phyloP scores from a whole-genome alignment of 1,284 basidiomycete genomes.

The Cerioporus squamosus region DNA sequence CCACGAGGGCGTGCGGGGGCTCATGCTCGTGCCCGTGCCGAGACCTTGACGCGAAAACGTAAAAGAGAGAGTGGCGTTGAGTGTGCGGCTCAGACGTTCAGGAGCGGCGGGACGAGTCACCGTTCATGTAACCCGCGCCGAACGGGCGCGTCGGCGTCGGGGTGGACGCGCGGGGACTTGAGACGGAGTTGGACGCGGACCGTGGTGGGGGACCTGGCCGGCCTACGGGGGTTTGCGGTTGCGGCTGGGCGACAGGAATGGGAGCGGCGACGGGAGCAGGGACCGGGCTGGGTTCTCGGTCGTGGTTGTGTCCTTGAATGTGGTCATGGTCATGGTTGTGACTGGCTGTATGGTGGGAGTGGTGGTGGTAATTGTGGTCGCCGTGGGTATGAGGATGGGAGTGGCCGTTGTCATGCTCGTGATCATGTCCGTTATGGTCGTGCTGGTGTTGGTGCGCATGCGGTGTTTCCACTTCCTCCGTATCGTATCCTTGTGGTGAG shows the following conservation, averaged over 20 bases:
- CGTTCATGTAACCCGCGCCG: slow-evolving; percentile 37
- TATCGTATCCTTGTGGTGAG: slow-evolving; percentile 13
- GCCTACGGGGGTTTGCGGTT: slow-evolving; percentile 19
- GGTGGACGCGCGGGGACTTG: slow-evolving; percentile 28
- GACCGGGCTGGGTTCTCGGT: slow-evolving; percentile 3
- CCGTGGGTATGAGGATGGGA: neutral
- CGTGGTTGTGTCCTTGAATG: slow-evolving; percentile 17
- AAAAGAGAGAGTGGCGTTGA: slow-evolving; percentile 19
- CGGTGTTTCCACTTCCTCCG: slow-evolving; percentile 19
- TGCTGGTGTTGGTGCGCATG: slow-evolving; percentile 28
- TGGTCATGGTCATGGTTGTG: slow-evolving; percentile 23
- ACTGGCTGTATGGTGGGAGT: slow-evolving; percentile 3
- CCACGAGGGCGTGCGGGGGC: slow-evolving; percentile 36
- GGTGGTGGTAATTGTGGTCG: neutral
- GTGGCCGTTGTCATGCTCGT: slow-evolving; percentile 9
- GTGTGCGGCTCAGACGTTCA: slow-evolving; percentile 24
- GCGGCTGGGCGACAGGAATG: slow-evolving; percentile 6
- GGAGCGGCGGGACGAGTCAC: slow-evolving; percentile 34
- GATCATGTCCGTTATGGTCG: slow-evolving; percentile 7
- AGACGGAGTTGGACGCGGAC: slow-evolving; percentile 12
- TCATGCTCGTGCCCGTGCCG: slow-evolving; percentile 27
- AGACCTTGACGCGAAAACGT: slow-evolving; percentile 26
- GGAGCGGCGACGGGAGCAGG: slow-evolving; percentile 2
- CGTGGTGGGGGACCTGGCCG: slow-evolving; percentile 14
- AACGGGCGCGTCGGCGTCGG: slow-evolving; percentile 34